Percentiles rank a stretch among this genome's conserved stretches.
phyloP scores from a whole-genome alignment of 495 filamentous ascomycete genomes.

The Amniculicola lignicola region DNA sequence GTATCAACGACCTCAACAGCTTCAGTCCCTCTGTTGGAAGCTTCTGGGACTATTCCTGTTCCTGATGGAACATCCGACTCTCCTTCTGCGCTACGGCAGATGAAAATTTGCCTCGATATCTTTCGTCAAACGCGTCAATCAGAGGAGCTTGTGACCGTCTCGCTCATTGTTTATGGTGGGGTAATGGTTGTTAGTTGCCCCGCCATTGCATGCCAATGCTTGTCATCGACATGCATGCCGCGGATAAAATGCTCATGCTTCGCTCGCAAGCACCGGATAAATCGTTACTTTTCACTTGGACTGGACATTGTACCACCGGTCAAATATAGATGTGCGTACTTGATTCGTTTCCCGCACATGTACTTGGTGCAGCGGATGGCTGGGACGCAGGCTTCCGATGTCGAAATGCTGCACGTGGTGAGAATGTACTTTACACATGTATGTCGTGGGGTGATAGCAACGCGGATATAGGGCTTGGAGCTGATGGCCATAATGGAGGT shows the following conservation, averaged over 20 bases:
- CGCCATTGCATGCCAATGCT: slow-evolving; percentile 20
- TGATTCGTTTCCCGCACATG: slow-evolving; percentile 14
- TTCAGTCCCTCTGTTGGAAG: background rate
- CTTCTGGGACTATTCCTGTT: background rate
- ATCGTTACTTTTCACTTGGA: background rate
- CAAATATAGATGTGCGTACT: background rate
- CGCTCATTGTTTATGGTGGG: slow-evolving; percentile 8
- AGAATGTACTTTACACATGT: too few species aligned
- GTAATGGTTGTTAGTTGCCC: background rate
- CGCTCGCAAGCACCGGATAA: slow-evolving; percentile 31
- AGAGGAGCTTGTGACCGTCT: background rate
- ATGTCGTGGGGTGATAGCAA: too few species aligned
- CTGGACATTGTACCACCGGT: background rate
- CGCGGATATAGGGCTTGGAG: too few species aligned
- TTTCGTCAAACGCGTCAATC: slow-evolving; percentile 2
- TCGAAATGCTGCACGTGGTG: slow-evolving; percentile 12
- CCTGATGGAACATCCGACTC: background rate
- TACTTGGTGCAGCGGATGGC: background rate
- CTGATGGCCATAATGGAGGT: too few species aligned
- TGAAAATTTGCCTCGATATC: slow-evolving; percentile 14
- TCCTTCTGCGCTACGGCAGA: too few species aligned
- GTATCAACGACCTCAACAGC: background rate
- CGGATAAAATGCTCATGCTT: slow-evolving; percentile 13
- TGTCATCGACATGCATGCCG: too few species aligned
- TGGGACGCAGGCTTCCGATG: background rate